These are phyloP conservation scores for Atalantia buxifolia DNA, from an alignment of 345 rosid genomes.

Conservation along the genomic window DNA sequence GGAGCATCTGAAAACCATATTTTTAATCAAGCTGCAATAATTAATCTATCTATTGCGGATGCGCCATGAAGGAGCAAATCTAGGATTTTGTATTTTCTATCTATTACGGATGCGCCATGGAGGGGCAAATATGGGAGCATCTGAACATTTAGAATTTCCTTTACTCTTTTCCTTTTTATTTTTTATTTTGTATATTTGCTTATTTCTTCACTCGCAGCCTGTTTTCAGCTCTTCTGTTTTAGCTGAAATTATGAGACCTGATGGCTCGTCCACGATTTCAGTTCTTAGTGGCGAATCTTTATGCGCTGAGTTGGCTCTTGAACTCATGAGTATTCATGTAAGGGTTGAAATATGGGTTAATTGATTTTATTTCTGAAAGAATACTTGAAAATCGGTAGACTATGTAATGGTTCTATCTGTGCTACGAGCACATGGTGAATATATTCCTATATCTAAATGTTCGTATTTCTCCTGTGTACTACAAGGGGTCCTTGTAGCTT, in stretches of 20 bases:
- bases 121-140: no score
- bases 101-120: no score
- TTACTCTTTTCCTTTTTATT: no score
- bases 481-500: constrained; percentile 69
- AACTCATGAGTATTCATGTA: constrained; percentile 80
- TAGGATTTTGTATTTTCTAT: no score
- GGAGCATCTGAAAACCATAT: no score
- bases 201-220: constrained; percentile 49
- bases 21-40: no score
- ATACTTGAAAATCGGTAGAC: neutral
- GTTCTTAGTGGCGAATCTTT: constrained; percentile 63
- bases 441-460: constrained; percentile 23
- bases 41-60: no score
- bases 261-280: constrained; percentile 64
- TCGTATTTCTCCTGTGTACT: constrained; percentile 26
- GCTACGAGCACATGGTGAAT: neutral
- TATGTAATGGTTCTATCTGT: neutral
- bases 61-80: no score
- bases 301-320: constrained; percentile 81
- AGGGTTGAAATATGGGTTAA: neutral
- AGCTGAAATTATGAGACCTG: constrained; percentile 77
- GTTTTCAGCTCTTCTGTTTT: constrained; percentile 73
- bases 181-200: no score
- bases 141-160: no score
- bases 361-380: neutral